These are phyloP conservation scores for Rhytidiadelphus loreus DNA, from an alignment of 225 moss, liverwort and hornwort genomes.

Conservation along the genomic window DNA sequence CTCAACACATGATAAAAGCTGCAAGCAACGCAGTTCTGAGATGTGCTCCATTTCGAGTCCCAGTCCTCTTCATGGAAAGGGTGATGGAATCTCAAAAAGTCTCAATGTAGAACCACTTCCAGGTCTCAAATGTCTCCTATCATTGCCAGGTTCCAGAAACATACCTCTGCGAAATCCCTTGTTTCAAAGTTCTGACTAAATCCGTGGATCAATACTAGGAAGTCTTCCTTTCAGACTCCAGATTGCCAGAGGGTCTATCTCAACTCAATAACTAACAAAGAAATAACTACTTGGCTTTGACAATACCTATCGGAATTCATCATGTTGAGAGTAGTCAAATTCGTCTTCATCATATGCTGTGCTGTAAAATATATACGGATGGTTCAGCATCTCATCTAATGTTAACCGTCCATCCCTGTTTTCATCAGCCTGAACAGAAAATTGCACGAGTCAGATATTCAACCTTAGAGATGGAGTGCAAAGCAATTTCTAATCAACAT, in stretches of 20 bases:
- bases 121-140: not conserved
- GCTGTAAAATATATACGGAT: slow-evolving; percentile 74
- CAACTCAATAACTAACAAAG: not conserved
- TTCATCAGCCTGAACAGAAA: slow-evolving; percentile 49
- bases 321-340: slow-evolving; percentile 43
- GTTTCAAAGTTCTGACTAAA: not conserved
- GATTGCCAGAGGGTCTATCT: slow-evolving; percentile 9
- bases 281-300: not conserved
- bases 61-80: not conserved
- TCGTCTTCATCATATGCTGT: slow-evolving; percentile 66
- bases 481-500: not conserved
- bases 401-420: slow-evolving; percentile 50
- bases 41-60: not conserved
- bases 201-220: slow-evolving; percentile 18
- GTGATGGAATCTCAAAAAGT: not conserved
- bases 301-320: slow-evolving; percentile 49
- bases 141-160: not conserved
- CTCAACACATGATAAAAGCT: not conserved
- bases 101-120: not conserved
- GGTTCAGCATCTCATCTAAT: slow-evolving; percentile 62
- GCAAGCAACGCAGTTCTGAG: not conserved
- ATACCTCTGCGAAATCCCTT: not conserved
- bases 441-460: not conserved
- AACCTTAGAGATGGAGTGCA: not conserved
- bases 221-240: slow-evolving; percentile 16